Base-by-base conservation (phyloP, 768 basidiomycete species). In the Pisolithus marmoratus region DNA sequence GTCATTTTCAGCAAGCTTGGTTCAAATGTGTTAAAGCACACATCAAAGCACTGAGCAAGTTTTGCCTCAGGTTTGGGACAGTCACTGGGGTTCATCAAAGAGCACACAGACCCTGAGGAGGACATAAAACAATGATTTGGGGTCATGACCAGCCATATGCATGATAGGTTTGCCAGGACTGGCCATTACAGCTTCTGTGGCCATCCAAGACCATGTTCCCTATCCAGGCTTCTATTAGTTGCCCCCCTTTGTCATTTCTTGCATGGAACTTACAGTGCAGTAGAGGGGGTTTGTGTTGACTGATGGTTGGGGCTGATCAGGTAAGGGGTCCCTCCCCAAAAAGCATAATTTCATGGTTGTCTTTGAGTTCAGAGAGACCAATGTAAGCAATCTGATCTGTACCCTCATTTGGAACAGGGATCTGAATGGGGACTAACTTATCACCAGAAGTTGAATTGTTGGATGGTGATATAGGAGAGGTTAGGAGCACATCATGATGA, bases 111-210 rank as follows among this genome's bases (percentile, higher is more conserved):
- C 44, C 0, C 23, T 38, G 5, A 58, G 31, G 6, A 60, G 5
- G 3, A 60, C 36, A 7, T 60, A 55, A 8, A 53, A 57, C 5
- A 60, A 47, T 3, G 48, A 58, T 12, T 60, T 48, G 1, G 58
- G 43, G 8, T 55, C 46, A 14, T 56, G 54, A 23, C 38, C 22
- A 1, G 3, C 27, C 20, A 11, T 1, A 44, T 58, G 57, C 2
- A 26, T 6, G 17, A 57, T 48, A 2, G 48, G 50, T 3, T 23
- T 31, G 5, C 48, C 22, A 0, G 50, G 40, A 2, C 36, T 48
- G 8, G 37, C 14, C 8, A 41, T 37, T n/a, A 46, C 48, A 12
- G 54, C 44, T n/a, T 59, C 29, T 1, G 38, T 23, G 2, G 50
- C 51, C 48, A 58, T 54, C 50, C 50, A 51, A 2, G 37, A 36